Evolutionary conservation across 2,329 filamentous ascomycete genomes (phyloP).

Genomic region (Aspergillus alliaceus): DNA sequence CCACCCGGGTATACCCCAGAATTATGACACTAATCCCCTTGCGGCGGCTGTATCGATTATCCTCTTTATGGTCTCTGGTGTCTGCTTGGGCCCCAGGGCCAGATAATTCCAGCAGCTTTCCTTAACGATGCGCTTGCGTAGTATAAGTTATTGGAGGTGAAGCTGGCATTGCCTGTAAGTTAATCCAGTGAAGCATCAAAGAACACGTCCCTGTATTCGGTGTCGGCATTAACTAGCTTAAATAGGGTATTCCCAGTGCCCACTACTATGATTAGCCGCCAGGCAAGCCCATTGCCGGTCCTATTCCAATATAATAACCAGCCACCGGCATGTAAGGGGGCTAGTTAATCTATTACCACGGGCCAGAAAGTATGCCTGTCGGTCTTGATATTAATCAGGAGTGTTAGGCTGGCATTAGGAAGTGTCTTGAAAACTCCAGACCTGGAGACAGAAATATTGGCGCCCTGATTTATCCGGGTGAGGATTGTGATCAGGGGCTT

Average conservation of each 20-base stretch:
- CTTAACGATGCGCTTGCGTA: neutral
- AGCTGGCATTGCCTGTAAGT: constrained; percentile 1
- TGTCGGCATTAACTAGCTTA: constrained; percentile 36
- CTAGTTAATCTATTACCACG: constrained; percentile 35
- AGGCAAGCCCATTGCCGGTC: constrained; percentile 30
- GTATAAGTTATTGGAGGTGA: neutral
- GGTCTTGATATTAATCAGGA: constrained; percentile 72
- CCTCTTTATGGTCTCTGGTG: neutral
- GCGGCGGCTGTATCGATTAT: neutral
- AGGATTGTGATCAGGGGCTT: constrained; percentile 63
- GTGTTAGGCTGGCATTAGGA: constrained; percentile 55
- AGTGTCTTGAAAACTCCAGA: constrained; percentile 58
- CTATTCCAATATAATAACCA: constrained; percentile 48
- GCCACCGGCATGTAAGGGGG: constrained; percentile 41
- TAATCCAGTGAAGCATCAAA: constrained; percentile 49
- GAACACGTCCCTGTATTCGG: constrained; percentile 49
- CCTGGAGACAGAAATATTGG: constrained; percentile 17
- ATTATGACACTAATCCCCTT: neutral
- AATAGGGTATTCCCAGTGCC: constrained; percentile 50
- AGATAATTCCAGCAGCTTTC: neutral
- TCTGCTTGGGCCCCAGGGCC: neutral
- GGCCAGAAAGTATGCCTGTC: constrained; percentile 39
- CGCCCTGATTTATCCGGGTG: constrained; percentile 47
- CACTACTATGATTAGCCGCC: constrained; percentile 49
- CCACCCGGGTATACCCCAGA: constrained; percentile 1